phyloP scores from a whole-genome alignment of 495 filamentous ascomycete species.

The Hamigera avellanea region DNA sequence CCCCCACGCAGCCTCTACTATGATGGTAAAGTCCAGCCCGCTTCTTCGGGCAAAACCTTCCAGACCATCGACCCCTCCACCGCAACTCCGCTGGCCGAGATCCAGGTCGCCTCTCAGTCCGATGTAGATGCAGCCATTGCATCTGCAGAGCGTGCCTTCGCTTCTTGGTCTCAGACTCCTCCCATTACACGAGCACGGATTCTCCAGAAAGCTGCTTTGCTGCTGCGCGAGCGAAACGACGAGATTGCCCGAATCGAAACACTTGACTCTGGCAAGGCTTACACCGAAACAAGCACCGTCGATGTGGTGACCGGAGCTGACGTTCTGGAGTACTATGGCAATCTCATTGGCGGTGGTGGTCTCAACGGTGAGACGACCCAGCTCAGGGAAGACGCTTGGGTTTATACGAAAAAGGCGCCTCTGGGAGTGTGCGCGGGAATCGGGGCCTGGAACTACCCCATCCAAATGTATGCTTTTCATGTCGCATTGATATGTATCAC shows the following conservation, averaged over 20 bases:
- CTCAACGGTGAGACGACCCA: conserved; percentile 58
- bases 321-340: conserved; percentile 67
- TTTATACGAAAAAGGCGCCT: conserved; percentile 64
- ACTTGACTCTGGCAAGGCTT: conserved; percentile 64
- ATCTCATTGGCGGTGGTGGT: conserved; percentile 55
- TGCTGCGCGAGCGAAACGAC: conserved; percentile 58
- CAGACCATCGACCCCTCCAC: conserved; percentile 58
- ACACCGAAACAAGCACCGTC: conserved; percentile 61
- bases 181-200: conserved; percentile 56
- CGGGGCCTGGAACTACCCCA: conserved; percentile 78
- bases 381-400: conserved; percentile 57
- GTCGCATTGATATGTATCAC: too few relatives aligned
- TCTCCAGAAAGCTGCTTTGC: conserved; percentile 52
- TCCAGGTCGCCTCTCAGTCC: conserved; percentile 48
- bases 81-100: conserved; percentile 47
- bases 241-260: conserved; percentile 59
- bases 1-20: conserved; percentile 54
- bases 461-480: conserved; percentile 49
- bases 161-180: conserved; percentile 53
- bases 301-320: conserved; percentile 67
- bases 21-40: conserved; percentile 46
- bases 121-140: conserved; percentile 56
- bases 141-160: conserved; percentile 51
- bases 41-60: conserved; percentile 51
- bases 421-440: conserved; percentile 70